Evolutionary conservation across 257 asterid genomes (phyloP).

Genomic region (Ocimum tenuiflorum): DNA sequence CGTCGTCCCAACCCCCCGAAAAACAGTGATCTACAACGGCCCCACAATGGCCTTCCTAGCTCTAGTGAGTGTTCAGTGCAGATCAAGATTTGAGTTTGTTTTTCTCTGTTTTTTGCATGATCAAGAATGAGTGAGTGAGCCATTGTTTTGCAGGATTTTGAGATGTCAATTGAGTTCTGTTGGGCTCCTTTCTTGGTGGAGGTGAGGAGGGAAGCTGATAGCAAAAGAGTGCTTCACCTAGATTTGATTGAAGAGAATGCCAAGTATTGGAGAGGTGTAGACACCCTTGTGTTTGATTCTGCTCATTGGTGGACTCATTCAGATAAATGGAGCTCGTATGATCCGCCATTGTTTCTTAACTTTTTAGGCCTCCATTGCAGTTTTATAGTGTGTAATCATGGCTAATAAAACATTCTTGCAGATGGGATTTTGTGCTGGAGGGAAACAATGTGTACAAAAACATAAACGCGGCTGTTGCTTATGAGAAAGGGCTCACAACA

Average conservation of each 20-base stretch:
- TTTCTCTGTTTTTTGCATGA: background rate
- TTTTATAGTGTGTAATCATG: background rate
- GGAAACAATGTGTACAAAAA: constrained; percentile 46
- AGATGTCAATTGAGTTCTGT: constrained; percentile 75
- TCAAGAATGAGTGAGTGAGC: background rate
- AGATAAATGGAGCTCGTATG: constrained; percentile 70
- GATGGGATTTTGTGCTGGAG: constrained; percentile 84
- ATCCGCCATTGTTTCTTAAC: background rate
- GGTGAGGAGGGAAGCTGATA: constrained; percentile 46
- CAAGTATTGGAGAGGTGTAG: constrained; percentile 81
- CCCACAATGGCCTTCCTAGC: constrained; percentile 88
- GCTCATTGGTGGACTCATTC: constrained; percentile 99
- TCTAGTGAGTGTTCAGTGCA: constrained; percentile 42
- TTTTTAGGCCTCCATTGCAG: background rate
- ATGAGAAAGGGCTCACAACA: constrained; percentile 63
- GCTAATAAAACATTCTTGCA: constrained; percentile 19
- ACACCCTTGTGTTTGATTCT: constrained; percentile 80
- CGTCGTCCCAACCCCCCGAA: constrained; percentile 59
- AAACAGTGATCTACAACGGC: constrained; percentile 67
- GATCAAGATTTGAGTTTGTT: background rate
- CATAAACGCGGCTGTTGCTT: constrained; percentile 66
- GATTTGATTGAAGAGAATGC: constrained; percentile 87
- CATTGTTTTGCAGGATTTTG: constrained; percentile 48
- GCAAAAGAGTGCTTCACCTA: constrained; percentile 61
- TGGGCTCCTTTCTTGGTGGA: constrained; percentile 95